Evolutionary conservation across 176 grass and related monocot species (phyloP).

Genomic region (Luzula sylvatica): DNA sequence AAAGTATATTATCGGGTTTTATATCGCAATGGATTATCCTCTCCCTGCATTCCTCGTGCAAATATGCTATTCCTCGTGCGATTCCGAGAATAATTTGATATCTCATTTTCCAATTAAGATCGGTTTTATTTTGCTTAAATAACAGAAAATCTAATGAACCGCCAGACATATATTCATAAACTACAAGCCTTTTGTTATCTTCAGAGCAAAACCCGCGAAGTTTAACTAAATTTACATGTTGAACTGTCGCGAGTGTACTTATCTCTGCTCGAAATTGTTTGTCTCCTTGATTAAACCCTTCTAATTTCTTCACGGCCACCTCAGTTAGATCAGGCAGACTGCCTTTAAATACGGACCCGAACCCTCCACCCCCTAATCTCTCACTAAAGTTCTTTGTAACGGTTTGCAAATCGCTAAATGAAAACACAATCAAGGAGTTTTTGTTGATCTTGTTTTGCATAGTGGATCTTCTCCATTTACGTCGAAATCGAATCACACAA

Average conservation of each 20-base stretch:
- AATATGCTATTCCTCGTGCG: slow-evolving; percentile 25
- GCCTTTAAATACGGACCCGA: slow-evolving; percentile 33
- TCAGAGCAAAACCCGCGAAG: slow-evolving; percentile 19
- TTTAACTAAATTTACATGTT: no score
- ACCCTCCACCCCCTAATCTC: slow-evolving; percentile 23
- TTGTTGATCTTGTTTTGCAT: background rate
- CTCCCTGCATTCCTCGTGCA: slow-evolving; percentile 25
- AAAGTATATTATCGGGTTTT: slow-evolving; percentile 39
- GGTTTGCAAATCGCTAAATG: slow-evolving; percentile 14
- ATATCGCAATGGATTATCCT: slow-evolving; percentile 34
- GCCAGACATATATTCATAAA: slow-evolving; percentile 27
- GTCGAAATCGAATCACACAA: no score
- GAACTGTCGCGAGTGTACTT: slow-evolving; percentile 22
- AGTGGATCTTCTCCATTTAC: no score
- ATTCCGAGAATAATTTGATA: slow-evolving; percentile 22
- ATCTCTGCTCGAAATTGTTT: slow-evolving; percentile 34
- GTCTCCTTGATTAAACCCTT: slow-evolving; percentile 26
- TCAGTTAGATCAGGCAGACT: slow-evolving; percentile 8
- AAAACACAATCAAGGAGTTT: slow-evolving; percentile 3
- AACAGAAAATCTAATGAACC: slow-evolving; percentile 27
- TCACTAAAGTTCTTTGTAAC: slow-evolving; percentile 31
- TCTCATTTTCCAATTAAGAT: slow-evolving; percentile 23
- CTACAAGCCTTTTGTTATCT: slow-evolving; percentile 18
- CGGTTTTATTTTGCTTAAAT: background rate
- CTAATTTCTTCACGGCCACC: slow-evolving; percentile 33